Percentiles rank a stretch among this genome's conserved stretches.
These are phyloP conservation scores for Chrysochromulina parva DNA, from an alignment of 78 protist species.

Conservation along the genomic window DNA sequence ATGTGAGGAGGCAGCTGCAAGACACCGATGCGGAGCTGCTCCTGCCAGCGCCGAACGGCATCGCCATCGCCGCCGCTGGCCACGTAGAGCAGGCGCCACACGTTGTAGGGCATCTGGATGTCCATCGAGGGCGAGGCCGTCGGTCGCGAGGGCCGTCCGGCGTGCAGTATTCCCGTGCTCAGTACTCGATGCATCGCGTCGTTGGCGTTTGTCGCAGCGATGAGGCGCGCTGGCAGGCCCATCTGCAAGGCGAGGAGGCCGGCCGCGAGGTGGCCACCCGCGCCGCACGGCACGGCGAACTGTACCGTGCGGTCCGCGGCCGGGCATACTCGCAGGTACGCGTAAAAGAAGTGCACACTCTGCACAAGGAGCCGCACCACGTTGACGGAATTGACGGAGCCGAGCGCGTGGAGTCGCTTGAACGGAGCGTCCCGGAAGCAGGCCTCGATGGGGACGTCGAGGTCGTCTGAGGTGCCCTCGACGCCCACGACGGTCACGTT, in stretches of 20 bases:
- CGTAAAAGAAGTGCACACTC: background rate
- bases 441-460: background rate
- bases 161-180: background rate
- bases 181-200: background rate
- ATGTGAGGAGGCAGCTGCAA: background rate
- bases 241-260: background rate
- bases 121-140: constrained; percentile 9
- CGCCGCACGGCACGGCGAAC: constrained; percentile 14
- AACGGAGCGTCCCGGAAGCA: background rate
- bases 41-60: background rate
- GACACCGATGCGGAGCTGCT: background rate
- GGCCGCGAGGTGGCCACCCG: background rate
- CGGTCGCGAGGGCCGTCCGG: no score
- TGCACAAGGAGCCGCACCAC: background rate
- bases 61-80: background rate
- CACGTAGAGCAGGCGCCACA: constrained; percentile 12
- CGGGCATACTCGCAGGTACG: background rate
- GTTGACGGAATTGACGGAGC: constrained; percentile 31
- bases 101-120: constrained; percentile 11
- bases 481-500: background rate
- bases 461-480: background rate
- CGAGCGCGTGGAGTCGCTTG: background rate
- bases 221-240: background rate
- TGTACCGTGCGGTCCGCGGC: no score
- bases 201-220: background rate